Evolutionary conservation across 129 eudicot genomes (phyloP), one percentile per base, ranked within the genome.

Genomic region (Mikania micrantha): DNA sequence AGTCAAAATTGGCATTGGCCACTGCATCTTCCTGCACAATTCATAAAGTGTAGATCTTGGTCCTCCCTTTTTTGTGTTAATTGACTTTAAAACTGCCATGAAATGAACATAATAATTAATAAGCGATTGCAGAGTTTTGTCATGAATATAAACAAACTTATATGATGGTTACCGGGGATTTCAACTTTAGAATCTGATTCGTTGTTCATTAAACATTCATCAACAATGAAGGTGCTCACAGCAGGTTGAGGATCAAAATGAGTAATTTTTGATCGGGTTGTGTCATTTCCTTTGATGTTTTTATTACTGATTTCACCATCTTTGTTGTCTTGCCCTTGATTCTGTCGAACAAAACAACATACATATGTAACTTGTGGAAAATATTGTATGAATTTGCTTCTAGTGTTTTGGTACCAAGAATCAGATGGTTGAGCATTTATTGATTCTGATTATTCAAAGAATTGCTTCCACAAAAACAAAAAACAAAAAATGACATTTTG

Each of bases 1-100:
- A 2, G 74, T 72, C 34, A 90, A 86, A 15, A 72, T 69, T 60
- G 99, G 99, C 88, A 85, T 81, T 19, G 90, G 97, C 96, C 96
- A 90, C 70, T 94, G 99, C 74, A 81, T 59, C 65, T 58, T 85
- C 76, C 79, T 90, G 84, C 99, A 94, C 17, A 90, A 71, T 1
- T 72, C 90, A 41, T 60, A 90, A 8, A 94, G 80, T 35, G 96
- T 31, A n/a, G 41, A 72, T 71, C 99, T 79, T 17, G 97, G 97
- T 49, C 95, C 97, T 27, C 99, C 99, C 72, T 87, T 94, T 19
- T 78, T 83, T 79, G 68, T 83, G 62, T 79, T 74, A 20, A 94
- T 82, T 0, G 90, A 81, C 67, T 77, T 72, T 22, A 94, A 19
- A 25, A 70, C 97, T 90, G 88, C 70, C 71, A 77, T 64, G 28